Conservation (phyloP, 129 eudicot species). For the Flaveria sonorensis region DNA sequence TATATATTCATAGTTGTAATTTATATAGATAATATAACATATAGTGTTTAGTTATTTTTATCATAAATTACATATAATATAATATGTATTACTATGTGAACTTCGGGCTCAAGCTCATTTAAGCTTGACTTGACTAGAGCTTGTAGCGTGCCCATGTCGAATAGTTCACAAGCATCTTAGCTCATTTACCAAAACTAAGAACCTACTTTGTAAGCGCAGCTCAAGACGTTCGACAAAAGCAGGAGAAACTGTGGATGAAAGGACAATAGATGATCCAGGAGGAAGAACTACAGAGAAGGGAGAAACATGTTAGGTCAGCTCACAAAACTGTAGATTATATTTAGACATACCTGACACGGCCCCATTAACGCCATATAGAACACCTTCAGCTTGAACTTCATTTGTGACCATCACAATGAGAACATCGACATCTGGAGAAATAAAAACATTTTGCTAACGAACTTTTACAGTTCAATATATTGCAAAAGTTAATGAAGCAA, state of each 20-base stretch:
- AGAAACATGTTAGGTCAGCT: conserved; percentile 36
- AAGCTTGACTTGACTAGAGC: too few species aligned
- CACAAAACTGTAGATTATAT: conserved; percentile 6
- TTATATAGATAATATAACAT: too few species aligned
- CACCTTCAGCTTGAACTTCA: conserved; percentile 96
- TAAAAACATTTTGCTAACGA: conserved; percentile 9
- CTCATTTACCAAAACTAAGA: conserved; percentile 18
- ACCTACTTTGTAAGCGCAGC: conserved; percentile 75
- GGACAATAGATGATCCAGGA: conserved; percentile 77
- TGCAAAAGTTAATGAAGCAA: conserved; percentile 12
- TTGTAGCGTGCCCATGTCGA: too few species aligned
- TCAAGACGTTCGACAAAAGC: conserved; percentile 79
- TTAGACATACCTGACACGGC: conserved; percentile 66
- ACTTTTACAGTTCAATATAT: conserved; percentile 7
- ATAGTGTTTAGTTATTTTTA: too few species aligned
- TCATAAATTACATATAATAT: too few species aligned
- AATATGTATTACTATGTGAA: too few species aligned
- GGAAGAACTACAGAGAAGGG: conserved; percentile 60
- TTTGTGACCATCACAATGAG: conserved; percentile 94
- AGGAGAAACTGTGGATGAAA: conserved; percentile 98
- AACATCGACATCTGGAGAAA: conserved; percentile 73
- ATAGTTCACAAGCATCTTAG: too few species aligned
- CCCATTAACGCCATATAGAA: conserved; percentile 84
- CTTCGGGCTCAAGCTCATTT: too few species aligned
- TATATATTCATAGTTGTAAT: too few species aligned